Conservation (phyloP, 78 protist genomes). For the Dictyostelium citrinum region DNA sequence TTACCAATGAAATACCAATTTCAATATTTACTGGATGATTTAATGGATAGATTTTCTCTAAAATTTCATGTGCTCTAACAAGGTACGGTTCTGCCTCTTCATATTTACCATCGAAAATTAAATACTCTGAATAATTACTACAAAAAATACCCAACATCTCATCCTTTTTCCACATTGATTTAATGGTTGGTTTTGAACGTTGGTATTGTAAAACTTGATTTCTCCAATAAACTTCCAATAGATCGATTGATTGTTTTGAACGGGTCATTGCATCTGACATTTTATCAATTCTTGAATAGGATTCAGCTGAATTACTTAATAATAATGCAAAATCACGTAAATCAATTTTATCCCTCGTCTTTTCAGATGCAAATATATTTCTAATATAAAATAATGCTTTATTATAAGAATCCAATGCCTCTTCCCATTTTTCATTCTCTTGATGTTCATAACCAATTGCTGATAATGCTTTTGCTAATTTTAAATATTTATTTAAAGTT, state of each 20-base stretch:
- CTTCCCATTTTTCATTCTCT: constrained; percentile 15
- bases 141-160: constrained; percentile 52
- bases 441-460: constrained; percentile 64
- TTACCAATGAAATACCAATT: constrained; percentile 16
- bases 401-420: constrained; percentile 54
- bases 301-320: constrained; percentile 27
- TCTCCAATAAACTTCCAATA: constrained; percentile 55
- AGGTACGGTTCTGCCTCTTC: constrained; percentile 49
- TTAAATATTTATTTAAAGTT: not conserved
- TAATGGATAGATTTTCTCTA: constrained; percentile 11
- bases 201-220: not conserved
- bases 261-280: constrained; percentile 14
- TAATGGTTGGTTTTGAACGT: not conserved
- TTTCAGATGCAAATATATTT: constrained; percentile 7
- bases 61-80: not conserved
- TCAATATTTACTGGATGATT: constrained; percentile 56
- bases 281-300: constrained; percentile 5
- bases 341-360: not conserved
- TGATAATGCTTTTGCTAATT: constrained; percentile 41
- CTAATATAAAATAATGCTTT: constrained; percentile 38
- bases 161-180: constrained; percentile 22
- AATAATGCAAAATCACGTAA: constrained; percentile 55
- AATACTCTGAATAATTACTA: constrained; percentile 33
- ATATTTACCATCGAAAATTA: not conserved
- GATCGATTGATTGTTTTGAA: constrained; percentile 11